phyloP scores from a whole-genome alignment of 2,329 filamentous ascomycete genomes.

The Colletotrichum cuscutae region DNA sequence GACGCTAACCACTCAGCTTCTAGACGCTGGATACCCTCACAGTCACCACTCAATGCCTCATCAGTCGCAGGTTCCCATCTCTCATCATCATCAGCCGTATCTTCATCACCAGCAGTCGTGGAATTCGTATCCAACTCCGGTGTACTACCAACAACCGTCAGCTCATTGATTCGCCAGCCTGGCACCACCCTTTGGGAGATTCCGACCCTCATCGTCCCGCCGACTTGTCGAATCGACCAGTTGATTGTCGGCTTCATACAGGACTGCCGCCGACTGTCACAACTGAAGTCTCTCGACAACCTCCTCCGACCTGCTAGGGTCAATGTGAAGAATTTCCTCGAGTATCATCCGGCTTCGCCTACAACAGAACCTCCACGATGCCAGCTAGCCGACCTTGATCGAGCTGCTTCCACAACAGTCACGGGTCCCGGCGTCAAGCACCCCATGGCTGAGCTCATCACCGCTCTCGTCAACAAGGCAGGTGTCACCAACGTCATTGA shows the following conservation, averaged over 20 bases:
- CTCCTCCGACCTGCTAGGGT: constrained; percentile 46
- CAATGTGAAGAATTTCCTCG: constrained; percentile 46
- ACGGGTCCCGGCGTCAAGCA: constrained; percentile 30
- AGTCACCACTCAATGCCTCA: constrained; percentile 38
- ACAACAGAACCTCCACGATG: constrained; percentile 24
- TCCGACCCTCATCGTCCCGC: constrained; percentile 43
- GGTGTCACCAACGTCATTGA: constrained; percentile 43
- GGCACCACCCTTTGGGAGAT: constrained; percentile 44
- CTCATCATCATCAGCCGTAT: constrained; percentile 34
- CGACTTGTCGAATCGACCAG: constrained; percentile 46
- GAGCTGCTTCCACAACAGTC: constrained; percentile 24
- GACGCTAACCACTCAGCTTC: constrained; percentile 43
- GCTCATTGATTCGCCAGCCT: constrained; percentile 43
- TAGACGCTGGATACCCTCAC: constrained; percentile 47
- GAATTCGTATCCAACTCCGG: constrained; percentile 35
- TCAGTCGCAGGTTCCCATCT: constrained; percentile 33
- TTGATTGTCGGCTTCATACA: constrained; percentile 49
- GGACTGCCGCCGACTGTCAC: constrained; percentile 47
- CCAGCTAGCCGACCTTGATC: constrained; percentile 34
- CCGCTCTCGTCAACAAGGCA: constrained; percentile 43
- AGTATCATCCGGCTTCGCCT: constrained; percentile 39
- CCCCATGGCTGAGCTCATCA: constrained; percentile 44
- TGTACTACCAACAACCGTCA: constrained; percentile 43
- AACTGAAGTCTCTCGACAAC: constrained; percentile 40
- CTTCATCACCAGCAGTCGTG: constrained; percentile 37